Base-by-base conservation (phyloP, 108 stramenopile species). In the Skeletonema grethae region DNA sequence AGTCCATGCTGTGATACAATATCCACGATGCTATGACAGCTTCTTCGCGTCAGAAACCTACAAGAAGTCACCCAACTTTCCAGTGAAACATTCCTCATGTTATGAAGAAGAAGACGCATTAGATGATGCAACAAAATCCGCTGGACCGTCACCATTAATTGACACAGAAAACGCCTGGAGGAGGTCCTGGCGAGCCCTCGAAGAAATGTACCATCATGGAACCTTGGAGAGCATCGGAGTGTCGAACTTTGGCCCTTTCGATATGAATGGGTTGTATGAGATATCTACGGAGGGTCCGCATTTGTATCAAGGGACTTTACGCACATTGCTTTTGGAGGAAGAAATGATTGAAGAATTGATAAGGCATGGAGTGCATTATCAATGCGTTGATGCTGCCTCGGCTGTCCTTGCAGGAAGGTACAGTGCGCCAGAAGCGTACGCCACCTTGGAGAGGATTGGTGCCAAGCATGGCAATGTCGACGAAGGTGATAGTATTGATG, bases 101-200 rank as follows among this genome's bases (percentile, higher is more conserved):
- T 72, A 67, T 15, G 87, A 69, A 35, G 94, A 95, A 69, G 94
- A 95, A 79, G 72, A 67, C 4, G 56, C 57, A 13, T 45, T 90
- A 46, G 50, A 69, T 9, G 79, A 84, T 3, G 60, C 30, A 4
- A 46, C 29, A 13, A 32, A 59, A 24, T 34, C 65, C 3, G 55
- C 5, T 11, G 88, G 88, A 32, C 85, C 90, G 0, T 77, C 88
- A 24, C 94, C 94, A 18, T 77, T 86, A 41, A 22, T 65, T 25
- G 85, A 92, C 35, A 75, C 75, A 29, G 85, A 88, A 9, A 72
- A 82, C 57, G 88, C 94, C 1, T 95, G 87, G 87, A 88, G 87
- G 75, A 82, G 76, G 24, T 82, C 80, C 24, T 95, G 91, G 87
- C 90, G 79, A 57, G 89, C 88, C 18, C 75, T 95, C 24, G 94